Evolutionary conservation across 148 eudicot species (phyloP).

Genomic region (Gaultheria prostrata): DNA sequence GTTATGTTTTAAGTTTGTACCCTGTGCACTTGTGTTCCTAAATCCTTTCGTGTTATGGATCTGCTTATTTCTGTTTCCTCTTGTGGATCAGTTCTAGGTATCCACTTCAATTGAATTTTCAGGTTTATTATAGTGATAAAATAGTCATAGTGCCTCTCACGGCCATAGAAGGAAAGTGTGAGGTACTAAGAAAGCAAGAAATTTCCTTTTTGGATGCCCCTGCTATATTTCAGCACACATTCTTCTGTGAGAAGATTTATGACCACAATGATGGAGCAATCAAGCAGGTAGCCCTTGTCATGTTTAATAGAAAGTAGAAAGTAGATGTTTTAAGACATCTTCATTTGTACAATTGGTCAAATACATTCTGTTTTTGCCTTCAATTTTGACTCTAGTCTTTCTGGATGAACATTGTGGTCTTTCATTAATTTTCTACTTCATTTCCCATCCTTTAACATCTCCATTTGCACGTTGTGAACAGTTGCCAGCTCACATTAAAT

Average conservation of each 20-base stretch:
- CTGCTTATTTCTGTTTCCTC: too few species aligned
- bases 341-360: too few species aligned
- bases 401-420: neutral
- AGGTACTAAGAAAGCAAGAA: conserved; percentile 69
- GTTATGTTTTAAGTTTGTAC: too few species aligned
- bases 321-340: too few species aligned
- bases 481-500: conserved; percentile 64
- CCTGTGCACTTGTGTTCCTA: neutral
- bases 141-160: conserved; percentile 38
- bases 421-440: too few species aligned
- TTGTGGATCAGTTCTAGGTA: too few species aligned
- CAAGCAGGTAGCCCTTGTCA: conserved; percentile 55
- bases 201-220: conserved; percentile 46
- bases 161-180: conserved; percentile 77
- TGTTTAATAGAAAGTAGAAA: too few species aligned
- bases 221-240: conserved; percentile 57
- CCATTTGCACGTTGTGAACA: conserved; percentile 21
- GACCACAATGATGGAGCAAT: conserved; percentile 76
- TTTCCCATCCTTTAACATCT: neutral
- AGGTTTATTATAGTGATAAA: conserved; percentile 89
- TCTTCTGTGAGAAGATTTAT: conserved; percentile 81
- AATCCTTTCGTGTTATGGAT: neutral
- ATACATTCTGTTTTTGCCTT: too few species aligned
- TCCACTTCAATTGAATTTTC: conserved; percentile 11
- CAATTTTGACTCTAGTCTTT: neutral